Base-by-base conservation (phyloP, 1,284 basidiomycete genomes). In the Marasmius fiardii region DNA sequence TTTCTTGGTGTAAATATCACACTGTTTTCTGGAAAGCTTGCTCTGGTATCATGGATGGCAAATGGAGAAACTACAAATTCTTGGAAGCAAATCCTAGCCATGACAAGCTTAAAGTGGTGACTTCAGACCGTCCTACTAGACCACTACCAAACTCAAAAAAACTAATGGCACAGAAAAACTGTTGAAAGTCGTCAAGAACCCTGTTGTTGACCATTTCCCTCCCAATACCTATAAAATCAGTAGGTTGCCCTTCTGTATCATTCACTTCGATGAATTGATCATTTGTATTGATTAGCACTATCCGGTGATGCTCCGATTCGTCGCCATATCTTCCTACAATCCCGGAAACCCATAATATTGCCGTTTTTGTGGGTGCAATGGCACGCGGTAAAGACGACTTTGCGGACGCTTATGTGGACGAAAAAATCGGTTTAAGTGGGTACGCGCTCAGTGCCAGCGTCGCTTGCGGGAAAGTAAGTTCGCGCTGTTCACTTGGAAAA, bases 301-400 rank as follows among this genome's bases (percentile, higher is more conserved):
- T 98, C 92, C 21, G 95, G 91, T 55, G 95, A 99, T 66, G 88
- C 95, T 0, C 91, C 86, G 4, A 92, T 90, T 1, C 80, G 92
- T 92, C 91, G 4, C 78, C 83, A 61, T 98, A 95, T 74, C 78
- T 99, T 28, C 84, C 85, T 1, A 87, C 81, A 0, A 74, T 94
- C 2, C 95, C 96, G 0, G 81, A 89, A 58, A 91, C 93, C 11
- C 93, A 98, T 66, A 89, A 88, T 37, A 78, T 99, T 57, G 95
- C 93, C 12, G 92, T 99, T 52, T 98, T 98, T 67, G 94, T 99
- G 51, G 97, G 96, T 56, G 96, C 97, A 18, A 98, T 98, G 95
- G 95, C 95, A 2, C 80, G 95, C 60, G 95, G 94, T 8, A 87
- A 86, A 60, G 96, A 99, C 67, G 93, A 95, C 74, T 99, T 99